Percentiles rank a stretch among this genome's conserved stretches.
Conservation (phyloP, 495 filamentous ascomycete species). For the Aspergillus bridgeri region DNA sequence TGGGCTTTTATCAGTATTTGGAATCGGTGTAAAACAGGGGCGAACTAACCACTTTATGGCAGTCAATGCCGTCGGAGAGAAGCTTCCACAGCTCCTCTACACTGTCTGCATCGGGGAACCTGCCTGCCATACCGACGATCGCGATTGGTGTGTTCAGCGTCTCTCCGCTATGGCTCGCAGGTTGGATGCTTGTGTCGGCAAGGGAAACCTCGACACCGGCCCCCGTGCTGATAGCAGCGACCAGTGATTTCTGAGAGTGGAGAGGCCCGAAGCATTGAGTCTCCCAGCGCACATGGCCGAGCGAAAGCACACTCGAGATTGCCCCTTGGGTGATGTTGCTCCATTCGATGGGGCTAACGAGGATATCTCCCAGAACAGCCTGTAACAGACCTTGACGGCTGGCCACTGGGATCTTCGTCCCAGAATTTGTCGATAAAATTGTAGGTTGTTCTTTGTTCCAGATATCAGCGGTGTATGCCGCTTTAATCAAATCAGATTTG, state of each 20-base stretch:
- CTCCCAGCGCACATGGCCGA: constrained; percentile 1
- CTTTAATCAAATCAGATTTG: constrained; percentile 9
- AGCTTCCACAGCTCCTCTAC: constrained; percentile 70
- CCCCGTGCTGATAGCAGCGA: constrained; percentile 30
- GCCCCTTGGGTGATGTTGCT: constrained; percentile 18
- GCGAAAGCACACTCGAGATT: constrained; percentile 9
- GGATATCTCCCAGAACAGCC: constrained; percentile 16
- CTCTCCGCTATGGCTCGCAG: constrained; percentile 20
- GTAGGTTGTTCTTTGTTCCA: constrained; percentile 34
- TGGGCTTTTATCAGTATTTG: constrained; percentile 74
- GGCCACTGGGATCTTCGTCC: constrained; percentile 39
- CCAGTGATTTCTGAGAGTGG: constrained; percentile 32
- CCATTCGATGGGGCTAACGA: constrained; percentile 17
- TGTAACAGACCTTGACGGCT: constrained; percentile 20
- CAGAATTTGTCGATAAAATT: constrained; percentile 58
- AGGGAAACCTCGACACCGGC: constrained; percentile 24
- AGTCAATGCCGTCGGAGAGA: constrained; percentile 61
- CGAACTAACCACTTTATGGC: constrained; percentile 54
- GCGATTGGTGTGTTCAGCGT: constrained; percentile 49
- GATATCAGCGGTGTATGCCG: constrained; percentile 14
- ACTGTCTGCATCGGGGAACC: constrained; percentile 68
- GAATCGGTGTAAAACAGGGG: constrained; percentile 63
- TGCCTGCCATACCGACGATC: constrained; percentile 73
- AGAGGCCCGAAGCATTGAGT: constrained; percentile 18
- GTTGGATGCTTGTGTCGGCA: constrained; percentile 3